A percentile compares a stretch with the other conserved stretches of the same genome.
These are phyloP conservation scores for Heritiera littoralis DNA, from an alignment of 345 rosid species.

Conservation along the genomic window DNA sequence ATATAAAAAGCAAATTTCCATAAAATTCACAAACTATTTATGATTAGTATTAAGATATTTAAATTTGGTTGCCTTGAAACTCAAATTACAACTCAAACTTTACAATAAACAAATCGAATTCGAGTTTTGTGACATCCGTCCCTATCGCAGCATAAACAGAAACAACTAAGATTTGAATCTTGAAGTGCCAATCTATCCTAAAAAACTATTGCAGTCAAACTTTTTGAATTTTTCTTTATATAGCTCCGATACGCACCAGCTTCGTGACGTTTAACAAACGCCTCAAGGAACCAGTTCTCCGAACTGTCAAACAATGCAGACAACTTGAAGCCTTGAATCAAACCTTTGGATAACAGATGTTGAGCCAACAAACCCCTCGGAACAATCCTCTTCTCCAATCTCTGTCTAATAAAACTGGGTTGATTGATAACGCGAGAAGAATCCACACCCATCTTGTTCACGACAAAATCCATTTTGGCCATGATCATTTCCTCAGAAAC, in stretches of 20 bases:
- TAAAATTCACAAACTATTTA: too few species aligned
- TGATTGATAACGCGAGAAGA: neutral
- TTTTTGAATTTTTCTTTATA: constrained; percentile 6
- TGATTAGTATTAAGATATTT: too few species aligned
- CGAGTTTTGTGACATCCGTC: too few species aligned
- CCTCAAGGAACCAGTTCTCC: constrained; percentile 20
- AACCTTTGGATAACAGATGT: constrained; percentile 23
- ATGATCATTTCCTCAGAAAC: neutral
- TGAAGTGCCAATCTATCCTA: neutral
- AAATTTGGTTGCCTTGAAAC: too few species aligned
- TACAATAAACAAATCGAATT: too few species aligned
- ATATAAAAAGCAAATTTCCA: too few species aligned
- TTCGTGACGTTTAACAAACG: constrained; percentile 20
- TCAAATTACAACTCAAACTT: too few species aligned
- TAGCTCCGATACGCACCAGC: constrained; percentile 22
- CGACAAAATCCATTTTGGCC: constrained; percentile 11
- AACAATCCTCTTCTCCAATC: constrained; percentile 35
- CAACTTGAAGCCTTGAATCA: constrained; percentile 21
- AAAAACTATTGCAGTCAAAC: neutral
- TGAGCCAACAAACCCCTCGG: constrained; percentile 32
- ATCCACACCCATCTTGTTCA: constrained; percentile 20
- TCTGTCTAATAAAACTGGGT: neutral
- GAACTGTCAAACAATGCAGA: neutral
- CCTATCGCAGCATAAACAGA: too few species aligned
- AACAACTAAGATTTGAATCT: neutral